These are phyloP conservation scores for Neurospora sp. DNA, from an alignment of 495 filamentous ascomycete species.

Conservation along the genomic window DNA sequence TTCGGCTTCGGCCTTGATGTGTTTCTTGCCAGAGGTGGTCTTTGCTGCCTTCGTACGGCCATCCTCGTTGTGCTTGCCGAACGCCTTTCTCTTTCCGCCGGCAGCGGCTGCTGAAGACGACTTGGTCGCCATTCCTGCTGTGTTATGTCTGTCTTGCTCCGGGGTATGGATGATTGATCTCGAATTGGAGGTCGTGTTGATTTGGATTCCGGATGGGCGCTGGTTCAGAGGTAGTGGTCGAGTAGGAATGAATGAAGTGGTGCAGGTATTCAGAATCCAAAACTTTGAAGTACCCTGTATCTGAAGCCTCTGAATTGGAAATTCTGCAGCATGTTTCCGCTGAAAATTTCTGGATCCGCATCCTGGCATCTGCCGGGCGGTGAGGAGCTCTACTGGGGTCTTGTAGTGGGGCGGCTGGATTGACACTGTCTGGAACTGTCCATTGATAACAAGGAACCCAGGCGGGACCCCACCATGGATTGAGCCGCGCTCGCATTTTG, in stretches of 20 bases:
- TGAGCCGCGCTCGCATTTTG: not conserved
- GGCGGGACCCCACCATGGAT: not conserved
- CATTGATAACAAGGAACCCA: not conserved
- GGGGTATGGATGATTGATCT: not conserved
- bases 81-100: conserved; percentile 32
- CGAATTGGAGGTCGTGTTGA: not conserved
- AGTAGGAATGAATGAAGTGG: not conserved
- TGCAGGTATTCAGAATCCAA: not conserved
- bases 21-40: conserved; percentile 23
- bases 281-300: not conserved
- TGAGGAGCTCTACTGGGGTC: conserved; percentile 14
- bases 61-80: conserved; percentile 23
- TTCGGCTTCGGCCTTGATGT: conserved; percentile 25
- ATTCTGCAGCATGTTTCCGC: conserved; percentile 2
- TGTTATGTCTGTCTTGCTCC: not conserved
- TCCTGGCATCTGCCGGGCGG: conserved; percentile 30
- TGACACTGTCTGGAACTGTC: not conserved
- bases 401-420: conserved; percentile 2
- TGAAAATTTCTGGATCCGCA: conserved; percentile 9
- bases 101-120: conserved; percentile 11
- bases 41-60: conserved; percentile 37
- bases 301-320: conserved; percentile 1
- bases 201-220: not conserved
- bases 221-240: not conserved
- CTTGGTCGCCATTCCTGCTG: conserved; percentile 15